Percentiles rank a stretch among this genome's conserved stretches.
phyloP scores from a whole-genome alignment of 2,329 filamentous ascomycete genomes.

The Sporothrix pseudoabietina region DNA sequence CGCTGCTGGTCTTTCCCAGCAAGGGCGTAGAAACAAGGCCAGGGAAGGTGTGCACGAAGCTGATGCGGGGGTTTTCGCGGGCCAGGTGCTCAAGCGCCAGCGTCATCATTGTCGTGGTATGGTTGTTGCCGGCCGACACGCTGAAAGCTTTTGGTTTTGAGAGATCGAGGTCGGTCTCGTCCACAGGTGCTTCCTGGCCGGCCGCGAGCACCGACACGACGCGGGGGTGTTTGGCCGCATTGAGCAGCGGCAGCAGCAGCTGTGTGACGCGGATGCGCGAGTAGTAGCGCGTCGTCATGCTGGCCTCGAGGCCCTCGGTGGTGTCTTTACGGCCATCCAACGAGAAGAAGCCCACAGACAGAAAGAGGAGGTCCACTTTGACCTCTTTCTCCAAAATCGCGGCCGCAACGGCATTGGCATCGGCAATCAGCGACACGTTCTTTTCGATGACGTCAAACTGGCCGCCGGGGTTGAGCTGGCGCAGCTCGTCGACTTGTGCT shows the following conservation, averaged over 20 bases:
- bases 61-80: slow-evolving; percentile 47
- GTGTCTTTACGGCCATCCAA: slow-evolving; percentile 49
- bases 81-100: slow-evolving; percentile 54
- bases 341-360: slow-evolving; percentile 22
- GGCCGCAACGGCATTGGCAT: slow-evolving; percentile 53
- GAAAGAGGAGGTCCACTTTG: slow-evolving; percentile 45
- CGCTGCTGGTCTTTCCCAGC: slow-evolving; percentile 36
- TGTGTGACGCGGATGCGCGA: slow-evolving; percentile 58
- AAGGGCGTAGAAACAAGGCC: slow-evolving; percentile 42
- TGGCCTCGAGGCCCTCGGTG: slow-evolving; percentile 57
- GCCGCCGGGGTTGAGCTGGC: slow-evolving; percentile 29
- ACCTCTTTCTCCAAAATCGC: slow-evolving; percentile 54
- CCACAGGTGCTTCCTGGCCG: slow-evolving; percentile 49
- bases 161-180: slow-evolving; percentile 42
- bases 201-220: slow-evolving; percentile 58
- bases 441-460: slow-evolving; percentile 31
- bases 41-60: slow-evolving; percentile 47
- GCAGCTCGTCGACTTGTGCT: slow-evolving; percentile 48
- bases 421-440: slow-evolving; percentile 51
- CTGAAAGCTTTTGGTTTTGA: slow-evolving; percentile 36
- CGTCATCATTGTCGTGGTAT: slow-evolving; percentile 51
- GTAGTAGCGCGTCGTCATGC: slow-evolving; percentile 59
- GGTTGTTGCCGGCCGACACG: slow-evolving; percentile 36
- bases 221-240: slow-evolving; percentile 46
- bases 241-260: slow-evolving; percentile 60